Evolutionary conservation across 768 basidiomycete genomes (phyloP).

Genomic region (Russula vinacea): DNA sequence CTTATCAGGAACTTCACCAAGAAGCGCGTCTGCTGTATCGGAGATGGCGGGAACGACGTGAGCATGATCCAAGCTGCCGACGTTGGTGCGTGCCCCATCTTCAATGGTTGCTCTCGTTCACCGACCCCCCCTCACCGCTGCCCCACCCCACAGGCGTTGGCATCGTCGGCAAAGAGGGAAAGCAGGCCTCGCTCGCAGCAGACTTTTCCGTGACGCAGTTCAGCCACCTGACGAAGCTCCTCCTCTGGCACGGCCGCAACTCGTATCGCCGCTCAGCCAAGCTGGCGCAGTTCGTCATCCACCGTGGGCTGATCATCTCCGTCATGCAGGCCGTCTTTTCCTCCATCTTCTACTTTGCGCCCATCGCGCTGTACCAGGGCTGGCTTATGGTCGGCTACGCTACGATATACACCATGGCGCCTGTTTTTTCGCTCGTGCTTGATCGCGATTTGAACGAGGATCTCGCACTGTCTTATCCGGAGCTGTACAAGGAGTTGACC

Average conservation of each 20-base stretch:
- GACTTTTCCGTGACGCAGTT: constrained; percentile 99
- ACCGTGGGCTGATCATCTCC: constrained; percentile 93
- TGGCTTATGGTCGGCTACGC: constrained; percentile 98
- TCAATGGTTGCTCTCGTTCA: neutral
- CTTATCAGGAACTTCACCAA: constrained; percentile 86
- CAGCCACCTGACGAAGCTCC: constrained; percentile 89
- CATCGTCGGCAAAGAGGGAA: constrained; percentile 98
- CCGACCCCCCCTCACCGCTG: neutral
- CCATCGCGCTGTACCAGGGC: constrained; percentile 96
- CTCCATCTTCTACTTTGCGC: constrained; percentile 89
- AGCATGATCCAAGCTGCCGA: constrained; percentile 99
- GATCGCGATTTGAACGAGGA: constrained; percentile 96
- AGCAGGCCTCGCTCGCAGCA: constrained; percentile 97
- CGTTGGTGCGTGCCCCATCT: constrained; percentile 64
- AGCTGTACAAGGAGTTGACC: constrained; percentile 95
- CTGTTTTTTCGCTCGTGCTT: constrained; percentile 94
- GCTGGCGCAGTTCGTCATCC: constrained; percentile 97
- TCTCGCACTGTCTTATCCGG: constrained; percentile 91
- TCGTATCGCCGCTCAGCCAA: constrained; percentile 98
- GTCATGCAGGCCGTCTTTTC: constrained; percentile 98
- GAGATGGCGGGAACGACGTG: constrained; percentile 98
- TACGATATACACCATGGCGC: constrained; percentile 96
- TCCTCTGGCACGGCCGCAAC: constrained; percentile 98
- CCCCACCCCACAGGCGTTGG: constrained; percentile 92
- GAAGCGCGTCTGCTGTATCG: constrained; percentile 97